Percentiles rank a stretch among this genome's conserved stretches.
Conservation (phyloP, 2,329 filamentous ascomycete species). For the Leptographium galeiforme region DNA sequence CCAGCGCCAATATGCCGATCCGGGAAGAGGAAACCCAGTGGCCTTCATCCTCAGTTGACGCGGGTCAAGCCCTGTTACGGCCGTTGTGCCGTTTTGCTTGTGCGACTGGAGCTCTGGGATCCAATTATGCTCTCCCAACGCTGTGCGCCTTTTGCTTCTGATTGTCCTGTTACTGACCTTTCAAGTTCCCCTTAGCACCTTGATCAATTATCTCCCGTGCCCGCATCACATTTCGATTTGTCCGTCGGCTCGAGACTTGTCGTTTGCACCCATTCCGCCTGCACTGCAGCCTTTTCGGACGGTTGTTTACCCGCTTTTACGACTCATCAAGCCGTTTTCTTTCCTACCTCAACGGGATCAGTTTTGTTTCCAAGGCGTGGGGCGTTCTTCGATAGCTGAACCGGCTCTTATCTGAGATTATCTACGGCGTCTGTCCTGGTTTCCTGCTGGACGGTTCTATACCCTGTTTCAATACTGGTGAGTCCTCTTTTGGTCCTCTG, state of each 20-base stretch:
- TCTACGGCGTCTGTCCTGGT: constrained; percentile 1
- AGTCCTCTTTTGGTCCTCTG: neutral
- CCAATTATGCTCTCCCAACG: too few species aligned
- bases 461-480: constrained; percentile 5
- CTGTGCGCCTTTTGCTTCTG: neutral
- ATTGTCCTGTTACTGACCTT: neutral
- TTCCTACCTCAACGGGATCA: constrained; percentile 1
- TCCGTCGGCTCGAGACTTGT: neutral
- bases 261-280: neutral
- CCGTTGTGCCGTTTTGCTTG: too few species aligned
- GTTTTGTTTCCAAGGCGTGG: constrained; percentile 7
- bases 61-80: too few species aligned
- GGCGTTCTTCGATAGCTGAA: constrained; percentile 3
- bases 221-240: neutral
- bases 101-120: too few species aligned
- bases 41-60: too few species aligned
- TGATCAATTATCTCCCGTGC: neutral
- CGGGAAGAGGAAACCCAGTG: too few species aligned
- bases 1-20: too few species aligned
- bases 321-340: neutral
- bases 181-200: neutral
- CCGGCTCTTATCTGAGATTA: neutral
- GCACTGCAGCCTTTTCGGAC: neutral
- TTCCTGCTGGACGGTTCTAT: constrained; percentile 3
- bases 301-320: neutral